These are phyloP conservation scores for Lasiosphaeria ovina DNA, from an alignment of 495 filamentous ascomycete species.

Conservation along the genomic window DNA sequence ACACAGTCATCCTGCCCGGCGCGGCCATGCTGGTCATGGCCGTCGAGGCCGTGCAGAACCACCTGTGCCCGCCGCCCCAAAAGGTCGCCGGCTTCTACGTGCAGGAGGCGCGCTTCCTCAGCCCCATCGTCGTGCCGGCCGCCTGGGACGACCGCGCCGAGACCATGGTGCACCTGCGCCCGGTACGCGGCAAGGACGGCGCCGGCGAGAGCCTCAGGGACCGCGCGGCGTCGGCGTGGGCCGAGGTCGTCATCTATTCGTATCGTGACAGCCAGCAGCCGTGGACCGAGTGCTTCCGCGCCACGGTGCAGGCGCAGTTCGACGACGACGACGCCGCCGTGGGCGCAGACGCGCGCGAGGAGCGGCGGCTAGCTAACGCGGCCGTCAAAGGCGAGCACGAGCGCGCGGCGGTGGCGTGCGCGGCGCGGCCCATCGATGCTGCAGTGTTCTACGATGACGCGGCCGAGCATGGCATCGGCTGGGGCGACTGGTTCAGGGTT, in stretches of 20 bases:
- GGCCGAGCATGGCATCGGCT: conserved; percentile 27
- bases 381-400: neutral
- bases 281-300: conserved; percentile 35
- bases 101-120: conserved; percentile 35
- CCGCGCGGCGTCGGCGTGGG: conserved; percentile 19
- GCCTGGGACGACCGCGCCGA: conserved; percentile 30
- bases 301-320: conserved; percentile 31
- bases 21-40: conserved; percentile 55
- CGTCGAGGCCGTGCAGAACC: conserved; percentile 43
- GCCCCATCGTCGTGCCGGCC: conserved; percentile 32
- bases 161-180: conserved; percentile 30
- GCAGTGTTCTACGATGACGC: conserved; percentile 29
- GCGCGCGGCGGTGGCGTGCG: conserved; percentile 17
- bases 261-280: conserved; percentile 2
- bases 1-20: conserved; percentile 50
- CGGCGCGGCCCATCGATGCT: conserved; percentile 18
- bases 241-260: conserved; percentile 28
- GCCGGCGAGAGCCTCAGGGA: too few species aligned
- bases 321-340: conserved; percentile 18
- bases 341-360: too few species aligned
- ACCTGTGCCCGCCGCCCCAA: conserved; percentile 13
- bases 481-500: conserved; percentile 28
- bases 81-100: conserved; percentile 27
- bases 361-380: too few species aligned
- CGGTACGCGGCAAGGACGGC: conserved; percentile 13